Conservation (phyloP, 371 early-diverging fungal species). For the Mortierella sp. region DNA sequence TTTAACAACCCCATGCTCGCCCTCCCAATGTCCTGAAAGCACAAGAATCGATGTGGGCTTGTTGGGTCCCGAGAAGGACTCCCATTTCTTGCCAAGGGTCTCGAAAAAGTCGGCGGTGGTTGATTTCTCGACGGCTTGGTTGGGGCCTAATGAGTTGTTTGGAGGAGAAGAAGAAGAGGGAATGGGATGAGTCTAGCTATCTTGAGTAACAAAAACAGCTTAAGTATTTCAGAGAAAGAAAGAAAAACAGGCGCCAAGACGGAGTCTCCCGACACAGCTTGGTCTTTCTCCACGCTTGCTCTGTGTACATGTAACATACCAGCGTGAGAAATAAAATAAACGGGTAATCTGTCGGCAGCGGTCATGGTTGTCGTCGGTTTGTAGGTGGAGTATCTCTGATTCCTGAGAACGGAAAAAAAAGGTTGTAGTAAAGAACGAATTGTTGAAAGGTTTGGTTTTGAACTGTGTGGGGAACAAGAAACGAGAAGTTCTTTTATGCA, state of each 20-base stretch:
- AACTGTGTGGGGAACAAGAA: not conserved
- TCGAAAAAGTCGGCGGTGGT: conserved; percentile 44
- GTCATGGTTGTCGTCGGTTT: conserved; percentile 21
- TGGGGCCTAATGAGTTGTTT: conserved; percentile 27
- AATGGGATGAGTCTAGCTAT: too few species aligned
- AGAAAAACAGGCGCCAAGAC: too few species aligned
- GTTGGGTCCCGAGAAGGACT: conserved; percentile 25
- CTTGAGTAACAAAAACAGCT: not conserved
- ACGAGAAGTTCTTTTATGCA: not conserved
- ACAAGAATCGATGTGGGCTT: conserved; percentile 46
- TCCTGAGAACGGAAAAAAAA: too few species aligned
- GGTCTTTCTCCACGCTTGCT: too few species aligned
- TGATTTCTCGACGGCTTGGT: conserved; percentile 51
- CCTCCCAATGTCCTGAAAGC: conserved; percentile 56
- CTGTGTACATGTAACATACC: conserved; percentile 12
- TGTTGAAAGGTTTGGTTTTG: not conserved
- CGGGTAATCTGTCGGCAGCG: conserved; percentile 34
- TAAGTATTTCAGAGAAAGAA: too few species aligned
- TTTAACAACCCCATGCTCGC: conserved; percentile 39
- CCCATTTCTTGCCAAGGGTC: conserved; percentile 48
- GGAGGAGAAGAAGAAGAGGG: not conserved
- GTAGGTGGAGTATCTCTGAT: too few species aligned
- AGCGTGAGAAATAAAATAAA: conserved; percentile 51
- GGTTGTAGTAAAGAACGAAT: not conserved
- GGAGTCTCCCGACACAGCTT: too few species aligned